Evolutionary conservation across 495 filamentous ascomycete species (phyloP).

Genomic region (Lophium mytilinum): DNA sequence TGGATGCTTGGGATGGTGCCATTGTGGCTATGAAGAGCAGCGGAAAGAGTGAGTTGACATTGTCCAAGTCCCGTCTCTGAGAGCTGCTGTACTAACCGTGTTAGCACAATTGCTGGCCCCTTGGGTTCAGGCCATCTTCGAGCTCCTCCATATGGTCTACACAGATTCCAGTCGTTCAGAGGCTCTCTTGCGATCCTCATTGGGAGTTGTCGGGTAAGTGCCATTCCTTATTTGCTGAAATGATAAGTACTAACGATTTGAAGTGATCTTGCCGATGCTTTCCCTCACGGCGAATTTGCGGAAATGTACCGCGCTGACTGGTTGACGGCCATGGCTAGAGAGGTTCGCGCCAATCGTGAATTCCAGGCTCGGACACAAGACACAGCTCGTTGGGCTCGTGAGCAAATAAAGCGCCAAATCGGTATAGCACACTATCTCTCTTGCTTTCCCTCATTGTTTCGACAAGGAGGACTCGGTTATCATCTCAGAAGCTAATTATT

Average conservation of each 20-base stretch:
- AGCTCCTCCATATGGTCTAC: constrained; percentile 73
- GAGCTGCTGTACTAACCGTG: constrained; percentile 20
- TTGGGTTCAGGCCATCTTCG: constrained; percentile 81
- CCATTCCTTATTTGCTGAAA: background rate
- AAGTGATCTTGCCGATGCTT: constrained; percentile 90
- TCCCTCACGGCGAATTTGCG: constrained; percentile 79
- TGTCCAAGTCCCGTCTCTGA: background rate
- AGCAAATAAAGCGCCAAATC: constrained; percentile 91
- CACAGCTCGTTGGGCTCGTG: constrained; percentile 92
- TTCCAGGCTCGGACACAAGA: constrained; percentile 77
- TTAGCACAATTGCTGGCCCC: constrained; percentile 61
- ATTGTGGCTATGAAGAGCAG: constrained; percentile 83
- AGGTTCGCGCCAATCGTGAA: constrained; percentile 76
- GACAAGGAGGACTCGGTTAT: background rate
- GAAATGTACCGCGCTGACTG: constrained; percentile 83
- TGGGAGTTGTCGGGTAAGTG: constrained; percentile 92
- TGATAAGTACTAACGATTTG: constrained; percentile 6
- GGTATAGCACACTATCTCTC: constrained; percentile 26
- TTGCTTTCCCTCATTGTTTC: background rate
- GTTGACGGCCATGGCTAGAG: constrained; percentile 78
- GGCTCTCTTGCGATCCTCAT: constrained; percentile 78
- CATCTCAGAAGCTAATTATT: background rate
- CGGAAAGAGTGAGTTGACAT: constrained; percentile 56
- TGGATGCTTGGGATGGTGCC: constrained; percentile 97
- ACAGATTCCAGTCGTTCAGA: constrained; percentile 82